Evolutionary conservation across 78 protist species (phyloP).

Genomic region (Dictyostelium purpureum): DNA sequence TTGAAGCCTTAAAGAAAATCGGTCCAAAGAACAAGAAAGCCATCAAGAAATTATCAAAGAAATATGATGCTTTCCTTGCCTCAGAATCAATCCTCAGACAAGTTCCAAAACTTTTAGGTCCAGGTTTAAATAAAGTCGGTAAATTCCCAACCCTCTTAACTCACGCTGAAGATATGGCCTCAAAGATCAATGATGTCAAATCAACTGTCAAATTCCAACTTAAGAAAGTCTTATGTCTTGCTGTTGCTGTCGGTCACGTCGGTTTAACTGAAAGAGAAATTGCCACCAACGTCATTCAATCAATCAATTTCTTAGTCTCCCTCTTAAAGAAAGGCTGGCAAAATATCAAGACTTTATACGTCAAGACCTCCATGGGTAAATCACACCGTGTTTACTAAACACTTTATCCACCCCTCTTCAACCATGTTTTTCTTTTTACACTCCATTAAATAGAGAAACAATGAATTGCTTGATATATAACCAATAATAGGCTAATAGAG

Average conservation of each 20-base stretch:
- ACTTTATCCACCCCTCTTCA: no score
- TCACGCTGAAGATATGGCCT: constrained; percentile 90
- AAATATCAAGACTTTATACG: constrained; percentile 96
- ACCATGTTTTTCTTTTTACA: no score
- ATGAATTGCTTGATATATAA: background rate
- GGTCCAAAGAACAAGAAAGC: constrained; percentile 99
- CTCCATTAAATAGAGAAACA: background rate
- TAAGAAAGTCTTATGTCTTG: constrained; percentile 98
- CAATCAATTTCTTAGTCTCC: constrained; percentile 99
- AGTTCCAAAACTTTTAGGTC: constrained; percentile 99
- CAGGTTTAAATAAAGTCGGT: constrained; percentile 99
- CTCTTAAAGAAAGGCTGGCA: constrained; percentile 99
- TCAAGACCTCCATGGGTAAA: constrained; percentile 98
- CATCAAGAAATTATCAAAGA: constrained; percentile 97
- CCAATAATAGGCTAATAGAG: constrained; percentile 7
- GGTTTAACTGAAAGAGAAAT: constrained; percentile 93
- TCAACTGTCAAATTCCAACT: constrained; percentile 99
- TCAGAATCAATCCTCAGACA: constrained; percentile 96
- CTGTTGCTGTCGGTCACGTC: constrained; percentile 98
- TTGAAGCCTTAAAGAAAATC: constrained; percentile 98
- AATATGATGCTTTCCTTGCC: constrained; percentile 99
- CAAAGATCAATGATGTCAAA: constrained; percentile 95
- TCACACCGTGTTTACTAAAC: constrained; percentile 93
- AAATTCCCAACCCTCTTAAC: constrained; percentile 99
- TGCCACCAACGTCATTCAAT: constrained; percentile 90